phyloP scores from a whole-genome alignment of 257 asterid genomes.

The Gentiana macrophylla region DNA sequence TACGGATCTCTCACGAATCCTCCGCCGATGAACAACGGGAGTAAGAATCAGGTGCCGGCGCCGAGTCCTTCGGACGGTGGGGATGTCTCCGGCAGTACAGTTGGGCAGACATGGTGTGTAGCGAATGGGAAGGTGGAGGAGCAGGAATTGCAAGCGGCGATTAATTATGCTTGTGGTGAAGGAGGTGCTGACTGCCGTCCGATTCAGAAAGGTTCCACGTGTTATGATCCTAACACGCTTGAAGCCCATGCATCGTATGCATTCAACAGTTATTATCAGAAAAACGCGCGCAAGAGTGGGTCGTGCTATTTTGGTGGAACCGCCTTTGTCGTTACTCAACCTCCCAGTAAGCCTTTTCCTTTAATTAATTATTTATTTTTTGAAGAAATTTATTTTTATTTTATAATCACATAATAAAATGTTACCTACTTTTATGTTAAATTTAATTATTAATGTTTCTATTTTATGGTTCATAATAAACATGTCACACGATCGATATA shows the following conservation, averaged over 20 bases:
- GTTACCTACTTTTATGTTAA: no score
- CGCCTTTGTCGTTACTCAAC: constrained; percentile 56
- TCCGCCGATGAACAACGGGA: constrained; percentile 19
- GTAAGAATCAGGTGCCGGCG: constrained; percentile 22
- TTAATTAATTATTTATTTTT: not conserved
- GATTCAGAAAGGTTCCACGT: constrained; percentile 57
- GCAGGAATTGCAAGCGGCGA: constrained; percentile 38
- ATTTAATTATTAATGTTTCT: no score
- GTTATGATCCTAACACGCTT: constrained; percentile 54
- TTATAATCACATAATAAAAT: no score
- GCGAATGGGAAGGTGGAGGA: constrained; percentile 41
- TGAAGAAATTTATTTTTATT: no score
- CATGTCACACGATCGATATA: no score
- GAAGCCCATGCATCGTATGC: constrained; percentile 88
- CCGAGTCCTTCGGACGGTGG: constrained; percentile 12
- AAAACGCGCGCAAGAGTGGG: constrained; percentile 48
- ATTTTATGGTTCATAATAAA: no score
- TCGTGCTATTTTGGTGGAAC: constrained; percentile 72
- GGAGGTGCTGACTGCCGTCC: constrained; percentile 86
- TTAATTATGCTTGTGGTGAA: constrained; percentile 73
- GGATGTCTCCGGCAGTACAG: constrained; percentile 9
- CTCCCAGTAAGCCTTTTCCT: constrained; percentile 49
- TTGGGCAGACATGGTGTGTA: constrained; percentile 75
- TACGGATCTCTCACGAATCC: constrained; percentile 9
- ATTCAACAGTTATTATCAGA: constrained; percentile 80